Conservation (phyloP, 108 stramenopile genomes). For the Skeletonema potamos region DNA sequence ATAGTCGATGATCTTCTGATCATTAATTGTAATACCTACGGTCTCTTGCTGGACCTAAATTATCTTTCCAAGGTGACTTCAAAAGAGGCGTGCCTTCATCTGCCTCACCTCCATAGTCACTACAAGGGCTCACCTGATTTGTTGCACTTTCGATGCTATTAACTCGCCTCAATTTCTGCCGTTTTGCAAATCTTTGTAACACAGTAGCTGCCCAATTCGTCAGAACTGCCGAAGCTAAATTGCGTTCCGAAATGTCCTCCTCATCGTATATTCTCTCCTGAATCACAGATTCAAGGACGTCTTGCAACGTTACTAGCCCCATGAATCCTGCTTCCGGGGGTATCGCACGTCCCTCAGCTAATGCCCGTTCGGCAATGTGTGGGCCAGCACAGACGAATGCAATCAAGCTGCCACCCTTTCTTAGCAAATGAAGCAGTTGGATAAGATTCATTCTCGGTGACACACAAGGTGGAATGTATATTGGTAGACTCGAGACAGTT, state of each 20-base stretch:
- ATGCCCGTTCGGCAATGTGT: constrained; percentile 54
- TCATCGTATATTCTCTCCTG: constrained; percentile 67
- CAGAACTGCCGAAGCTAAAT: constrained; percentile 44
- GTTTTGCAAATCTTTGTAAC: constrained; percentile 32
- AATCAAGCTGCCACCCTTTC: constrained; percentile 53
- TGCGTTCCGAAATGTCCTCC: constrained; percentile 48
- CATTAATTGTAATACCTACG: background rate
- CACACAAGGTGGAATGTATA: constrained; percentile 56
- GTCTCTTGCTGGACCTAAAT: too few relatives aligned
- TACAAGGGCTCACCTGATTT: background rate
- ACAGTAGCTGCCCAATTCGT: constrained; percentile 55
- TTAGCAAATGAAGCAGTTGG: constrained; percentile 47
- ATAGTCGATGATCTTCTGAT: background rate
- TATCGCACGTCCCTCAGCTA: constrained; percentile 31
- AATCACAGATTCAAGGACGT: constrained; percentile 60
- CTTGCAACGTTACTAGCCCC: constrained; percentile 68
- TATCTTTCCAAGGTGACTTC: background rate
- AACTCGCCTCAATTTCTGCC: constrained; percentile 7
- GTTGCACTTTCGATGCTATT: background rate
- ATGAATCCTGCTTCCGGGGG: constrained; percentile 55
- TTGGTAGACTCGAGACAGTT: constrained; percentile 43
- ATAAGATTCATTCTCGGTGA: constrained; percentile 58
- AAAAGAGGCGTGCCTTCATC: background rate
- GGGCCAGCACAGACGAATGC: constrained; percentile 70
- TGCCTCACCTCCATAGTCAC: background rate